Evolutionary conservation across 1,284 basidiomycete genomes (phyloP).

Genomic region (Marasmius sp.): DNA sequence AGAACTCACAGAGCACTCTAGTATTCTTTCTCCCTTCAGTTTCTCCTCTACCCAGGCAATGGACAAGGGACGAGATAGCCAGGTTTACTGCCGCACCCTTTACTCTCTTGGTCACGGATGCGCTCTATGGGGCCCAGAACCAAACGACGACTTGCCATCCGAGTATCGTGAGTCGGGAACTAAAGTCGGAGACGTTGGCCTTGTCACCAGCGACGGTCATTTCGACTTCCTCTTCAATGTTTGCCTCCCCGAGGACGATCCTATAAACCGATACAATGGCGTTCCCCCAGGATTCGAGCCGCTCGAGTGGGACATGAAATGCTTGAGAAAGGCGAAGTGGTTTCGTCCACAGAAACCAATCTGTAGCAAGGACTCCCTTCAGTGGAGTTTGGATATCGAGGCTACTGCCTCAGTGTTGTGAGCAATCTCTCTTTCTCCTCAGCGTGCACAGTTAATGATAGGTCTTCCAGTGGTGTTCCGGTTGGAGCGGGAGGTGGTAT

Average conservation of each 20-base stretch:
- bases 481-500: neutral
- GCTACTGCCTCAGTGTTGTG: neutral
- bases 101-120: slow-evolving; percentile 19
- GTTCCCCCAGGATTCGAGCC: slow-evolving; percentile 25
- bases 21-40: too few relatives aligned
- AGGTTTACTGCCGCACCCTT: slow-evolving; percentile 2
- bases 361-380: neutral
- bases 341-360: neutral
- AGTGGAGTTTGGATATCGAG: neutral
- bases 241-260: slow-evolving; percentile 18
- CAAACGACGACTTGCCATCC: slow-evolving; percentile 15
- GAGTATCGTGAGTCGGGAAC: slow-evolving; percentile 21
- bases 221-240: slow-evolving; percentile 22
- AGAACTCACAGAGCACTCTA: too few relatives aligned
- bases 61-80: too few relatives aligned
- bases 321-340: neutral
- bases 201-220: slow-evolving; percentile 13
- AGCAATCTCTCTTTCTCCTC: neutral
- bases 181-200: slow-evolving; percentile 25
- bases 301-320: neutral
- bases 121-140: slow-evolving; percentile 29
- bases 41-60: too few relatives aligned
- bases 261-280: slow-evolving; percentile 21
- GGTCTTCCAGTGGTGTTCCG: neutral
- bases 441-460: neutral